Percentiles rank a stretch among this genome's conserved stretches.
phyloP scores from a whole-genome alignment of 2,329 filamentous ascomycete species.

The Beauveria sp. region DNA sequence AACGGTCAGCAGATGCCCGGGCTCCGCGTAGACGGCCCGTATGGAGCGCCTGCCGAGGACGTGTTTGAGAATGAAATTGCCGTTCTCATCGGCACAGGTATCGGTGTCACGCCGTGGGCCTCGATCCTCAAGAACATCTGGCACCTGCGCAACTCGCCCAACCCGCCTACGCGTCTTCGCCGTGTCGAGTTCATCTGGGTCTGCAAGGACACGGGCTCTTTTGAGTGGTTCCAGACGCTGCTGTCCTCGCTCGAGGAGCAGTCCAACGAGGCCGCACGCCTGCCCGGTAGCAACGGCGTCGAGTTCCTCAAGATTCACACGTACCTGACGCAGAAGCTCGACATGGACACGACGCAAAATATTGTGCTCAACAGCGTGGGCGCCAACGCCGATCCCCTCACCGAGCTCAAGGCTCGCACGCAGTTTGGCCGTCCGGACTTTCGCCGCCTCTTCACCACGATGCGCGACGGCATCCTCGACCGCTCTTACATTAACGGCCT shows the following conservation, averaged over 20 bases:
- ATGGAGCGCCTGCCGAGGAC: slow-evolving; percentile 93
- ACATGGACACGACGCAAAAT: slow-evolving; percentile 88
- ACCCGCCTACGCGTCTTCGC: slow-evolving; percentile 80
- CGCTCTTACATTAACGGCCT: slow-evolving; percentile 78
- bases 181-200: slow-evolving; percentile 99
- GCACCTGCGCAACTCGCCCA: slow-evolving; percentile 84
- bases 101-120: slow-evolving; percentile 82
- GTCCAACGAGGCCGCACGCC: slow-evolving; percentile 59
- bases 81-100: slow-evolving; percentile 77
- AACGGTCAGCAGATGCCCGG: slow-evolving; percentile 89
- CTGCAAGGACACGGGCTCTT: slow-evolving; percentile 89
- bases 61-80: slow-evolving; percentile 92
- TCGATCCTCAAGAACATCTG: slow-evolving; percentile 95
- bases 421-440: slow-evolving; percentile 97
- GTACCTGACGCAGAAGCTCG: slow-evolving; percentile 89
- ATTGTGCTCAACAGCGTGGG: slow-evolving; percentile 96
- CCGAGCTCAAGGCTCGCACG: slow-evolving; percentile 80
- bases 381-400: slow-evolving; percentile 79
- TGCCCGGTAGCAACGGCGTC: slow-evolving; percentile 57
- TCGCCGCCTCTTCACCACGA: slow-evolving; percentile 65
- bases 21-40: slow-evolving; percentile 88
- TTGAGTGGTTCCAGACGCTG: slow-evolving; percentile 98
- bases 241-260: slow-evolving; percentile 86
- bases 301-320: slow-evolving; percentile 98
- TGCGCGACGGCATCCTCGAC: slow-evolving; percentile 83